Percentiles rank a stretch among this genome's conserved stretches.
Evolutionary conservation across 2,329 filamentous ascomycete species (phyloP).

Genomic region (Chrysoporthe puriensis): DNA sequence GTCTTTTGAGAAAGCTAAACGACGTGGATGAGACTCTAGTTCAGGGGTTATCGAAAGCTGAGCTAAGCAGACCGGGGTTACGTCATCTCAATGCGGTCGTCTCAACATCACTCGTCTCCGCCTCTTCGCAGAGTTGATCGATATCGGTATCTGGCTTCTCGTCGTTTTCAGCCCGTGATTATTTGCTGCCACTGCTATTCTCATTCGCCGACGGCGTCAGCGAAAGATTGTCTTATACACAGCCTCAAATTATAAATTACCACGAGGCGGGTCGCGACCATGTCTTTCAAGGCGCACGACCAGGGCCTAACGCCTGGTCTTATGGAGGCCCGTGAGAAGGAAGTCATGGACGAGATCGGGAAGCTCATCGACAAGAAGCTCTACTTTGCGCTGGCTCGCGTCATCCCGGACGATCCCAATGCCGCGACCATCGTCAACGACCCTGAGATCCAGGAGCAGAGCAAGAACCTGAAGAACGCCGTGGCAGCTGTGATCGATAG

Average conservation of each 20-base stretch:
- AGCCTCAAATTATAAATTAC: not conserved
- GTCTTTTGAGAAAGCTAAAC: not conserved
- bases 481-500: conserved; percentile 27
- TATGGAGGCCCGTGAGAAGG: conserved; percentile 27
- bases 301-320: conserved; percentile 22
- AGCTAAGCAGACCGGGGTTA: not conserved
- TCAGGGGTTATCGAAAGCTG: not conserved
- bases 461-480: conserved; percentile 24
- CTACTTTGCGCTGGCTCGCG: conserved; percentile 23
- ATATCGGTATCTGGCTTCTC: not conserved
- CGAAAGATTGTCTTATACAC: not conserved
- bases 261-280: conserved; percentile 1
- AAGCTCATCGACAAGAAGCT: conserved; percentile 30
- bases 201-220: not conserved
- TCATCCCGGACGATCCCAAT: conserved; percentile 24
- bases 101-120: not conserved
- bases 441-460: conserved; percentile 28
- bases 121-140: not conserved
- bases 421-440: conserved; percentile 26
- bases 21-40: not conserved
- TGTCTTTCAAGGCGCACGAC: conserved; percentile 27
- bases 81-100: not conserved
- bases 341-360: conserved; percentile 28
- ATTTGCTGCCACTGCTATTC: not conserved
- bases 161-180: not conserved